These are phyloP conservation scores for Pseudogymnoascus sp. DNA, from an alignment of 2,329 filamentous ascomycete species.

Conservation along the genomic window DNA sequence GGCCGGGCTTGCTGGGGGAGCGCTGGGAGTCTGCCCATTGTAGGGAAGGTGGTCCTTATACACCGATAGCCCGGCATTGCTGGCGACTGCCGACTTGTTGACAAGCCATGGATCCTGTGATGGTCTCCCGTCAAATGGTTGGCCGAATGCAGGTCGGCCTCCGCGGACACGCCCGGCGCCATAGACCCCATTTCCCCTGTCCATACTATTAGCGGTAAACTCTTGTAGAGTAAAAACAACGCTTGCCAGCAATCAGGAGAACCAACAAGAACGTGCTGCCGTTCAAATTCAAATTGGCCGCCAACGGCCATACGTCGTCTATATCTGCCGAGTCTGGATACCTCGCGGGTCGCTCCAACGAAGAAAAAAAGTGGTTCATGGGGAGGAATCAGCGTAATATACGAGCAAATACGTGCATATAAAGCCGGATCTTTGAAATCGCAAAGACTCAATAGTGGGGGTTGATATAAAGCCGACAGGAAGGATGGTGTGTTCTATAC, in stretches of 20 bases:
- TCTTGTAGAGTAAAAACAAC: not conserved
- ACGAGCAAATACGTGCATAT: not conserved
- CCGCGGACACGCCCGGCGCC: not conserved
- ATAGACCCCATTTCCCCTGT: not conserved
- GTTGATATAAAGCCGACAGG: not conserved
- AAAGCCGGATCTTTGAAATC: not conserved
- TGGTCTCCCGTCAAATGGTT: not conserved
- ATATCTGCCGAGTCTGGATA: not conserved
- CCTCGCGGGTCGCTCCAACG: not conserved
- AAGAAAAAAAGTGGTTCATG: not conserved
- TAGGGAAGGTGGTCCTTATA: not conserved
- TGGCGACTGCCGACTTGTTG: not conserved
- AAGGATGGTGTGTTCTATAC: not conserved
- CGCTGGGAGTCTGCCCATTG: not conserved
- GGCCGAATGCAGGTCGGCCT: not conserved
- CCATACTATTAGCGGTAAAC: not conserved
- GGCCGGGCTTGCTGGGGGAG: constrained; percentile 18
- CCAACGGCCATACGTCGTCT: not conserved
- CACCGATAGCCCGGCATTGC: not conserved
- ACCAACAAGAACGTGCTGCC: not conserved
- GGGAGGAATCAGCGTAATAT: not conserved
- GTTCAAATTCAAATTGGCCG: not conserved
- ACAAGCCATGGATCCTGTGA: not conserved
- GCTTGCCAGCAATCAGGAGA: not conserved
- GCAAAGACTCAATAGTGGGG: not conserved